Conservation (phyloP, 345 rosid species). For the Alliaria petiolata region DNA sequence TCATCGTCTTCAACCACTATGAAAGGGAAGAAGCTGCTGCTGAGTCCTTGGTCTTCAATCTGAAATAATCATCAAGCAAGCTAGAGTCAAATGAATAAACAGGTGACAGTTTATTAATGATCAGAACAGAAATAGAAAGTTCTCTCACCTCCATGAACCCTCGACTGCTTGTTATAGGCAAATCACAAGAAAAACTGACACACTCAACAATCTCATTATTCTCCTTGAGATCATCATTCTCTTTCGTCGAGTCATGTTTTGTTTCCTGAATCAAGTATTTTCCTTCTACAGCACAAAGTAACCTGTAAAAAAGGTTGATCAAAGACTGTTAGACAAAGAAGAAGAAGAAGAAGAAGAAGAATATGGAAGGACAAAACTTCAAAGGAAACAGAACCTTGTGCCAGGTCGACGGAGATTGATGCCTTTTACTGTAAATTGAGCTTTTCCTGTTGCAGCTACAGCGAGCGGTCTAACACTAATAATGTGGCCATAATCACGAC, state of each 20-base stretch:
- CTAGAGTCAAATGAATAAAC: slow-evolving; percentile 20
- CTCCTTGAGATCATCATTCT: slow-evolving; percentile 38
- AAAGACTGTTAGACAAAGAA: neutral
- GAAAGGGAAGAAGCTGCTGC: slow-evolving; percentile 93
- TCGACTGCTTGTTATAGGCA: slow-evolving; percentile 63
- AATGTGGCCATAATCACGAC: slow-evolving; percentile 53
- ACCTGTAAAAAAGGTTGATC: slow-evolving; percentile 41
- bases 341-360: neutral
- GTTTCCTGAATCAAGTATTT: slow-evolving; percentile 68
- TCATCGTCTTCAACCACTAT: slow-evolving; percentile 75
- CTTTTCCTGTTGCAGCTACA: slow-evolving; percentile 51
- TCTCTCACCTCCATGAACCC: slow-evolving; percentile 91
- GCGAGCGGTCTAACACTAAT: slow-evolving; percentile 77
- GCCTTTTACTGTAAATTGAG: slow-evolving; percentile 74
- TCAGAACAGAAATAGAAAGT: slow-evolving; percentile 16
- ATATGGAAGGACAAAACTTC: neutral
- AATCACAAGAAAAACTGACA: slow-evolving; percentile 61
- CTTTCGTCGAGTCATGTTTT: slow-evolving; percentile 40
- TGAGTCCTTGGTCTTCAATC: slow-evolving; percentile 88
- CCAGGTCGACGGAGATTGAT: slow-evolving; percentile 63
- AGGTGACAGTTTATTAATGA: neutral
- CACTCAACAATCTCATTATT: slow-evolving; percentile 52
- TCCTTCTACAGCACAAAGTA: slow-evolving; percentile 92
- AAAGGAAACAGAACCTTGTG: slow-evolving; percentile 48
- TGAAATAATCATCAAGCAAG: slow-evolving; percentile 40